A percentile compares a stretch with the other conserved stretches of the same genome.
These are phyloP conservation scores for Bocquillonia castaneifolia DNA, from an alignment of 441 rosid genomes.

Conservation along the genomic window DNA sequence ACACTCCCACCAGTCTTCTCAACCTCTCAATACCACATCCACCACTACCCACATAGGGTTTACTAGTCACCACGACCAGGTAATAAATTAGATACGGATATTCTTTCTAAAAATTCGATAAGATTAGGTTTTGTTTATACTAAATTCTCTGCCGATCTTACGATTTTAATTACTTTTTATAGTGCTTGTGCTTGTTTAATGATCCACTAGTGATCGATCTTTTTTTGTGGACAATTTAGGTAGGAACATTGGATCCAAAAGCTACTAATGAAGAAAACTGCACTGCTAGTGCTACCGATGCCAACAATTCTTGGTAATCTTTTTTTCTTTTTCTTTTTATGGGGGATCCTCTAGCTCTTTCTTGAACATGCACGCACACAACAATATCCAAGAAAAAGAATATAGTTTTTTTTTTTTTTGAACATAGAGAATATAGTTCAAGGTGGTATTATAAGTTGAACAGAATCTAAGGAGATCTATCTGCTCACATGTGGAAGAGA, in stretches of 20 bases:
- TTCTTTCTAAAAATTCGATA: no score
- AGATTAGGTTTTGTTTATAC: neutral
- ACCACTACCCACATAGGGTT: slow-evolving; percentile 40
- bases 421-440: slow-evolving; percentile 24
- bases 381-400: slow-evolving; percentile 12
- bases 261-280: slow-evolving; percentile 37
- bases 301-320: slow-evolving; percentile 47
- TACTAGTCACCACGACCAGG: slow-evolving; percentile 34
- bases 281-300: slow-evolving; percentile 36
- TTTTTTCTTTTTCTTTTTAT: neutral
- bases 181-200: neutral
- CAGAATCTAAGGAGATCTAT: slow-evolving; percentile 29
- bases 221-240: slow-evolving; percentile 30
- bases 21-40: slow-evolving; percentile 33
- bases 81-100: no score
- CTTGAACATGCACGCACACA: slow-evolving; percentile 18
- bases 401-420: no score
- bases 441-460: slow-evolving; percentile 9
- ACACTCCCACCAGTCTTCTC: slow-evolving; percentile 28
- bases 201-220: neutral
- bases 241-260: slow-evolving; percentile 46
- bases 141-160: neutral
- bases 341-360: neutral
- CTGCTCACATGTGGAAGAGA: slow-evolving; percentile 17
- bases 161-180: neutral